These are phyloP conservation scores for Penicillium angulare DNA, from an alignment of 495 filamentous ascomycete species.

Conservation along the genomic window DNA sequence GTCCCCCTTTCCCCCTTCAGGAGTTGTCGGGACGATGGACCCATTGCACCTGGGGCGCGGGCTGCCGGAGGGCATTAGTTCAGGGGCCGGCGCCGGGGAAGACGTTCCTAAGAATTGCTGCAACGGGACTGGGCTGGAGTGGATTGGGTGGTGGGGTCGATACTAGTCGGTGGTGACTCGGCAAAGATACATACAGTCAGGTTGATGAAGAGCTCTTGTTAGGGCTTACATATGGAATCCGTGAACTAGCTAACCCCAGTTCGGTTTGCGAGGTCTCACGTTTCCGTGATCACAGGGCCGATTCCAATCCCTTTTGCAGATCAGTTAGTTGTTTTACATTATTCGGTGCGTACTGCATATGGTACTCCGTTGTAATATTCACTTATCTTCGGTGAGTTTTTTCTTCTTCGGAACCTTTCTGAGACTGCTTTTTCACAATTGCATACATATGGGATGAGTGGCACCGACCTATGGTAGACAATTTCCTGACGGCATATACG, in stretches of 20 bases:
- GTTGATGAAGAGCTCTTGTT: not conserved
- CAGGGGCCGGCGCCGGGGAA: constrained; percentile 33
- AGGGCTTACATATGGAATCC: not conserved
- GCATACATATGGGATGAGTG: no score
- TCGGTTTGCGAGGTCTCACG: constrained; percentile 1
- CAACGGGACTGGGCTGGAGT: constrained; percentile 9
- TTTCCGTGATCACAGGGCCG: constrained; percentile 11
- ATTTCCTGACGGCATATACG: no score
- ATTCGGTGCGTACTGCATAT: no score
- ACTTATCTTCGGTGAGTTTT: not conserved
- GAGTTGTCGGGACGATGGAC: constrained; percentile 30
- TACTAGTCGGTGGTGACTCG: no score
- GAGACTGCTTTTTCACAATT: no score
- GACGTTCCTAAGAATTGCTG: constrained; percentile 25
- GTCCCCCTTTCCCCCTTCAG: constrained; percentile 2
- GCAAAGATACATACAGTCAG: no score
- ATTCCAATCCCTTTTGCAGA: constrained; percentile 24
- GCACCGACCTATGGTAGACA: no score
- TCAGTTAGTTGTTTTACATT: constrained; percentile 22
- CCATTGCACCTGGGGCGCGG: constrained; percentile 13
- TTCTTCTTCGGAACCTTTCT: no score
- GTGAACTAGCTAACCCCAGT: not conserved
- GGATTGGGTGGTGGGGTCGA: not conserved
- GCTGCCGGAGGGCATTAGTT: constrained; percentile 26
- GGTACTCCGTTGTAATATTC: not conserved